phyloP scores from a whole-genome alignment of 1,284 basidiomycete species.

The Ceratobasidium sp. region DNA sequence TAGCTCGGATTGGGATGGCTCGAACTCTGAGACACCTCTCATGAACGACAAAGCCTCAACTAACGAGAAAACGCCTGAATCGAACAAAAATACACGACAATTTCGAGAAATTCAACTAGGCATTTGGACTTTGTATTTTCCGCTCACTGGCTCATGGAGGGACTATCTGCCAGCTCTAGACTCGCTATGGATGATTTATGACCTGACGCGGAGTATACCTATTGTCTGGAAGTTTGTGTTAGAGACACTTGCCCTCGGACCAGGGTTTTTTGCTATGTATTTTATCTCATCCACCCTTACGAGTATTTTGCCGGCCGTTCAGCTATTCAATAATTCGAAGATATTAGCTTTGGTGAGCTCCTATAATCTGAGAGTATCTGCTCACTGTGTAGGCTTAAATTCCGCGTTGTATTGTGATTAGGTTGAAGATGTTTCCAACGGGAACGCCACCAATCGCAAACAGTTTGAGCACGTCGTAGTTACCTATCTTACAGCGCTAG shows the following conservation, averaged over 20 bases:
- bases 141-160: constrained; percentile 34
- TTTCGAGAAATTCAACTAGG: constrained; percentile 29
- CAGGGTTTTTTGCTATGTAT: constrained; percentile 29
- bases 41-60: constrained; percentile 5
- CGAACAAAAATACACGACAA: background rate
- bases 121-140: constrained; percentile 37
- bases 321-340: constrained; percentile 29
- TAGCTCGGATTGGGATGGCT: background rate
- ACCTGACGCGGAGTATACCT: constrained; percentile 16
- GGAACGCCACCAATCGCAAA: constrained; percentile 9
- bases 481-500: constrained; percentile 9
- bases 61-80: background rate
- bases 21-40: background rate
- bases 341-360: constrained; percentile 20
- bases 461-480: constrained; percentile 7
- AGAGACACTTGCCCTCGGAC: constrained; percentile 27
- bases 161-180: constrained; percentile 33
- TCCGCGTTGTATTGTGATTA: background rate
- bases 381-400: background rate
- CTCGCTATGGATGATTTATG: constrained; percentile 29
- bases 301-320: constrained; percentile 26
- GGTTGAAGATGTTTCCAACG: constrained; percentile 19
- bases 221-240: constrained; percentile 33
- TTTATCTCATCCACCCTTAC: constrained; percentile 19
- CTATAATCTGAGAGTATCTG: background rate